These are phyloP conservation scores for Colletotrichum cereale DNA, from an alignment of 2,329 filamentous ascomycete species.

Conservation along the genomic window DNA sequence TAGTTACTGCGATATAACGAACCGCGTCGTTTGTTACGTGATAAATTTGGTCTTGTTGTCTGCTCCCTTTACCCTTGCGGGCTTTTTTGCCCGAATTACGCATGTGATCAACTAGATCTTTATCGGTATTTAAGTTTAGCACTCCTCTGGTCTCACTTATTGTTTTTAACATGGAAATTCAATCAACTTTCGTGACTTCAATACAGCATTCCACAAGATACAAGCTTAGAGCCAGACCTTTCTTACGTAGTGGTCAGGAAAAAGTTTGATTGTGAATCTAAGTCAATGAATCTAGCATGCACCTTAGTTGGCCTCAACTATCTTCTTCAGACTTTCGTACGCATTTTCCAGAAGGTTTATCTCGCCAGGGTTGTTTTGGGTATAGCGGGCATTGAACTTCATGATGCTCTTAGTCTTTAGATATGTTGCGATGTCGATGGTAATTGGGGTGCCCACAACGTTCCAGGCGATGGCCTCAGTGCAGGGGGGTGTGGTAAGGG, in stretches of 20 bases:
- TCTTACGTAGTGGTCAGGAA: not conserved
- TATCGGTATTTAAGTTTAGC: too few relatives aligned
- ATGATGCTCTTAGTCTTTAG: constrained; percentile 64
- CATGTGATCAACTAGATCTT: too few relatives aligned
- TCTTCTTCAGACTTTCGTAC: constrained; percentile 30
- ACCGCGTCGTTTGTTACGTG: too few relatives aligned
- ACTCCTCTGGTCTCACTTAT: too few relatives aligned
- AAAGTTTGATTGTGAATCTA: not conserved
- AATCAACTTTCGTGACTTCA: not conserved
- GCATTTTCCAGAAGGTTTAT: constrained; percentile 56
- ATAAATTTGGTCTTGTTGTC: too few relatives aligned
- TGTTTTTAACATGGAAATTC: not conserved
- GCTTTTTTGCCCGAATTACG: too few relatives aligned
- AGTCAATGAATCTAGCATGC: constrained; percentile 28
- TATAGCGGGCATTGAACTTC: constrained; percentile 68
- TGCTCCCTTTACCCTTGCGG: too few relatives aligned
- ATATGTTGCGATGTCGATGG: constrained; percentile 63
- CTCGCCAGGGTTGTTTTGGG: constrained; percentile 62
- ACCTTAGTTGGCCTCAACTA: constrained; percentile 11
- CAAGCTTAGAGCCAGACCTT: not conserved
- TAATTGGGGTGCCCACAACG: constrained; percentile 61
- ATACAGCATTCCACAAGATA: too few relatives aligned
- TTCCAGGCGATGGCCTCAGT: constrained; percentile 68
- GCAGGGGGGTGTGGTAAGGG: constrained; percentile 75
- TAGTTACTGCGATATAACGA: too few relatives aligned